Conservation (phyloP, 768 basidiomycete species). For the Pulveroboletus sp. region DNA sequence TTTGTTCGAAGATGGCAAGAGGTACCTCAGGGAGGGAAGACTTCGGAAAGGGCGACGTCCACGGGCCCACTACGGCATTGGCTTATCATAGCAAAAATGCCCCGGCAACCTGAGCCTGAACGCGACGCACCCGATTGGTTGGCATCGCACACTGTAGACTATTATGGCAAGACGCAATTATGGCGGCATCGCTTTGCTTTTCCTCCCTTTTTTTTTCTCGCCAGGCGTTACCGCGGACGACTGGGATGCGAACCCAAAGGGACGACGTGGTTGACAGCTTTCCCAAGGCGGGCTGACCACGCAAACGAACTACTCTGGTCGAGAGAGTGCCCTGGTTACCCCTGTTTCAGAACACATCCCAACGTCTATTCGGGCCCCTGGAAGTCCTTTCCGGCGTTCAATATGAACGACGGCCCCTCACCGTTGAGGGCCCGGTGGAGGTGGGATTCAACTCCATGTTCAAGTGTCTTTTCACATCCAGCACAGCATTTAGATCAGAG, state of each 20-base stretch:
- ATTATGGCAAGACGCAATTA: constrained; percentile 27
- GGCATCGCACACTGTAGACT: neutral
- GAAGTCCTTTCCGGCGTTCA: neutral
- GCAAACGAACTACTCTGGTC: neutral
- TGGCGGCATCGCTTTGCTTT: constrained; percentile 21
- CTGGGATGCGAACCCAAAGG: neutral
- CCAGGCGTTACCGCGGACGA: constrained; percentile 18
- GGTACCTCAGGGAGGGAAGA: neutral
- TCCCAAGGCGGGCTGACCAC: neutral
- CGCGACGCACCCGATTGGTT: constrained; percentile 1
- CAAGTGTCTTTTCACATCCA: too few relatives aligned
- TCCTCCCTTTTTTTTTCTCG: neutral
- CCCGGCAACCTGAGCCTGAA: constrained; percentile 9
- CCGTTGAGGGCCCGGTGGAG: neutral
- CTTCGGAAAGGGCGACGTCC: neutral
- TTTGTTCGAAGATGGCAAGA: neutral
- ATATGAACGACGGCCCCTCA: neutral
- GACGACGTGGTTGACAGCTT: neutral
- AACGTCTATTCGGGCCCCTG: neutral
- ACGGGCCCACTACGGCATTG: constrained; percentile 17
- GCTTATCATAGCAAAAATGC: neutral
- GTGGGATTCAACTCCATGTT: too few relatives aligned
- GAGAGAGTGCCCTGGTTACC: neutral
- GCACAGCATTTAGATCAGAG: too few relatives aligned
- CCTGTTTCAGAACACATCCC: constrained; percentile 12